Percentiles rank a stretch among this genome's conserved stretches.
Evolutionary conservation across 257 asterid genomes (phyloP).

Genomic region (Ligustrum vulgare): DNA sequence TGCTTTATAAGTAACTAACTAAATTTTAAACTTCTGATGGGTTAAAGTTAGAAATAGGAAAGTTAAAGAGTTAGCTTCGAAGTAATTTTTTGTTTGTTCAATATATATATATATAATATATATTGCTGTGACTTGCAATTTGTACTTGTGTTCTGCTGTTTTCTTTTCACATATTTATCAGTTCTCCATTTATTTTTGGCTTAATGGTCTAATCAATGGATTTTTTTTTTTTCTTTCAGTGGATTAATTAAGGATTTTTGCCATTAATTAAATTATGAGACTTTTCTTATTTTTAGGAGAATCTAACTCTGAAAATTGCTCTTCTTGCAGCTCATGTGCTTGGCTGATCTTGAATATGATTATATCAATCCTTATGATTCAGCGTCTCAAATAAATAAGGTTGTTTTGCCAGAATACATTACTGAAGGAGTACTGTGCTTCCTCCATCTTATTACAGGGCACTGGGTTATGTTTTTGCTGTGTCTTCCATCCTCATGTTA

Average conservation of each 20-base stretch:
- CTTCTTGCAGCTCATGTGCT: constrained; percentile 78
- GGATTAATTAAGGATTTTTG: too few species aligned
- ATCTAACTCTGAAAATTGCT: constrained; percentile 25
- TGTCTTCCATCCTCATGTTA: constrained; percentile 71
- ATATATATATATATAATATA: neutral
- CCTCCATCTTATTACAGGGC: constrained; percentile 76
- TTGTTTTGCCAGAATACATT: constrained; percentile 70
- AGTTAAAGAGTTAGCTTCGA: too few species aligned
- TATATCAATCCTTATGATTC: constrained; percentile 86
- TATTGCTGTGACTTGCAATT: neutral
- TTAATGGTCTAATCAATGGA: too few species aligned
- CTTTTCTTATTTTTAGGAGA: neutral
- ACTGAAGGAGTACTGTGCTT: constrained; percentile 60
- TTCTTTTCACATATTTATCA: neutral
- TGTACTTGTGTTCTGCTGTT: neutral
- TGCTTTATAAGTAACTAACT: too few species aligned
- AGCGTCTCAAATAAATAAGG: constrained; percentile 71
- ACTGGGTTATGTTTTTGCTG: constrained; percentile 73
- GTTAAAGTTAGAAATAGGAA: too few species aligned
- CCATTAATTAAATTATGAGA: too few species aligned
- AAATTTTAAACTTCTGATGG: too few species aligned
- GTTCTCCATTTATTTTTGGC: too few species aligned
- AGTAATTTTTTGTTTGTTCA: too few species aligned
- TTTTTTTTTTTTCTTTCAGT: too few species aligned
- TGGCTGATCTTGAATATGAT: constrained; percentile 84